Evolutionary conservation across 2,329 filamentous ascomycete genomes (phyloP).

Genomic region (Lasiodiplodia hormozganensis): DNA sequence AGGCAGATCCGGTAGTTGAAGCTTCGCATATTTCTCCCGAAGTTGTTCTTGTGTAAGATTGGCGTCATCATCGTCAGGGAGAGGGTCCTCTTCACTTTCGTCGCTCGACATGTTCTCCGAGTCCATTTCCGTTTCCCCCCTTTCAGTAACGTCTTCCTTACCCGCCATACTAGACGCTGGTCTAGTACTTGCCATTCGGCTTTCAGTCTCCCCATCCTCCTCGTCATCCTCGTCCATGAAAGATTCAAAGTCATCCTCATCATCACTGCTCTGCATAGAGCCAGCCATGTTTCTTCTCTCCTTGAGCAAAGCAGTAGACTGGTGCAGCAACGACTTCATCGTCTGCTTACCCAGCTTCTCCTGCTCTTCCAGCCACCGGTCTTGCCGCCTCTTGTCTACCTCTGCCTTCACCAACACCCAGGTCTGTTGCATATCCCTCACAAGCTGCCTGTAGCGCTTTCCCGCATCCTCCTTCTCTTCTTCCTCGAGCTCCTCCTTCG

Average conservation of each 20-base stretch:
- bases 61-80: slow-evolving; percentile 61
- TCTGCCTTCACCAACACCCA: slow-evolving; percentile 66
- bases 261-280: slow-evolving; percentile 35
- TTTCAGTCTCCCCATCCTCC: slow-evolving; percentile 54
- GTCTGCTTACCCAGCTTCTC: slow-evolving; percentile 65
- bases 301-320: slow-evolving; percentile 60
- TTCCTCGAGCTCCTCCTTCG: slow-evolving; percentile 76
- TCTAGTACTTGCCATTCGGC: slow-evolving; percentile 30
- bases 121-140: background rate
- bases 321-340: slow-evolving; percentile 74
- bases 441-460: slow-evolving; percentile 73
- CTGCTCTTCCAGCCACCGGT: slow-evolving; percentile 68
- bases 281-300: slow-evolving; percentile 43
- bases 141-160: slow-evolving; percentile 20
- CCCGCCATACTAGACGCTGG: slow-evolving; percentile 31
- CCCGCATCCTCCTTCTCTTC: slow-evolving; percentile 75
- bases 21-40: slow-evolving; percentile 70
- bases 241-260: slow-evolving; percentile 44
- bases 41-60: slow-evolving; percentile 73
- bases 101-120: slow-evolving; percentile 29
- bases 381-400: slow-evolving; percentile 62
- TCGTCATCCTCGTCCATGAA: slow-evolving; percentile 50
- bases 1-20: slow-evolving; percentile 52
- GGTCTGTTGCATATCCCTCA: slow-evolving; percentile 67
- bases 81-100: slow-evolving; percentile 51